Base-by-base conservation (phyloP, 176 grass and related monocot species). In the Zea mays region DNA sequence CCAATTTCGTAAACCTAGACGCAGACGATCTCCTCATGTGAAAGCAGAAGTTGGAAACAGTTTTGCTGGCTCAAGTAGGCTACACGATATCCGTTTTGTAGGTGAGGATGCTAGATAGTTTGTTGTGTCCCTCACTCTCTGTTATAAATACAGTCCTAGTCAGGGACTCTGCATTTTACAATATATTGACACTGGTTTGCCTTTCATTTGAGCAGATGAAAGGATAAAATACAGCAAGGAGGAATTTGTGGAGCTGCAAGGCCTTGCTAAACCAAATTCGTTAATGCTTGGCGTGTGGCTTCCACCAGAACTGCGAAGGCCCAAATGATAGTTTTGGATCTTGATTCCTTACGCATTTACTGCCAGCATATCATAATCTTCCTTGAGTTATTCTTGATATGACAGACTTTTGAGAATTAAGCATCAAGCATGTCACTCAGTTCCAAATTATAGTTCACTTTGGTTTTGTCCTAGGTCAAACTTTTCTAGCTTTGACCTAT, bases 141-240 rank as follows among this genome's bases (percentile, higher is more conserved):
- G 10, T 79, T 79, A 58, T 9, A 48, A 83, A 62, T 57, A 73
- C 43, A 35, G 77, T 70, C 46, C 21, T 15, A 69, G 52, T 59
- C 41, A 47, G 14, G 63, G 61, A 27, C 6, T 59, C 10, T 75
- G 57, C 34, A 66, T 65, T 71, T 34, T 70, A 71, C 37, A 61
- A 66, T 42, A 45, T 58, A 58, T 62, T 77, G 10, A 78, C 20
- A 55, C 16, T 40, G 6, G 1, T 59, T 86, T 79, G 50, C 56
- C 21, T 71, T 70, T 82, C 27, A 8, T 82, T 67, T 76, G 6
- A 73, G 81, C 75, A 96, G 93, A 96, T 90, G 87, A 92, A 89
- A 96, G 90, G 63, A 84, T 90, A 85, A 92, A 82, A 79, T 96
- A 92, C 77, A 82, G 36, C 75, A 86, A 19, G 40, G 79, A 85